phyloP scores from a whole-genome alignment of 2,329 filamentous ascomycete species.

The Xylariaceae sp. region DNA sequence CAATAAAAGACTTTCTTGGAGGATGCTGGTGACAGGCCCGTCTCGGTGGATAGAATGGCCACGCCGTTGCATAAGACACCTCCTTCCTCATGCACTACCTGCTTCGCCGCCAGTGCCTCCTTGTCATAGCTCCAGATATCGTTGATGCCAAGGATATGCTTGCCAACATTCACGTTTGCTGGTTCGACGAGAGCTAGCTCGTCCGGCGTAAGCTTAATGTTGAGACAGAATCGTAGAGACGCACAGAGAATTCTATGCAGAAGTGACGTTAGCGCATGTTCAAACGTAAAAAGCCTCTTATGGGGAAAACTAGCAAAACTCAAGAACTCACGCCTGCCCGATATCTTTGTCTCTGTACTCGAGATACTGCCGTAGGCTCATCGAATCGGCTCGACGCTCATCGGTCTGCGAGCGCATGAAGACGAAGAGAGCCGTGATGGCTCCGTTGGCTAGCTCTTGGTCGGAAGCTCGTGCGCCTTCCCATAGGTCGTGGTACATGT shows the following conservation, averaged over 20 bases:
- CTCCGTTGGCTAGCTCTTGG: not conserved
- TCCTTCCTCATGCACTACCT: not conserved
- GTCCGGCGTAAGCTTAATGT: not conserved
- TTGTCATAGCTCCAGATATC: constrained; percentile 16
- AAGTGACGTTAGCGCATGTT: not conserved
- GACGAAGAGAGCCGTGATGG: constrained; percentile 3
- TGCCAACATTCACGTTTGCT: not conserved
- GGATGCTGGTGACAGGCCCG: not conserved
- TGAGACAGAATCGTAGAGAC: constrained; percentile 2
- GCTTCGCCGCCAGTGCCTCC: not conserved
- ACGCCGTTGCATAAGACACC: constrained; percentile 5
- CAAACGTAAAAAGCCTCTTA: too few species aligned
- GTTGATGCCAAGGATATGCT: constrained; percentile 3
- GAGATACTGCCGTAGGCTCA: constrained; percentile 7
- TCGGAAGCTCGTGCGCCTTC: constrained; percentile 1
- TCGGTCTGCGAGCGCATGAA: constrained; percentile 15
- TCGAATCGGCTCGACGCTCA: not conserved
- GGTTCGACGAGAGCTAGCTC: not conserved
- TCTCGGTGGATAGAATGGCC: constrained; percentile 3
- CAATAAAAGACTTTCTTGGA: constrained; percentile 1
- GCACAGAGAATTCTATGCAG: constrained; percentile 2
- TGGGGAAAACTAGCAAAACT: too few species aligned
- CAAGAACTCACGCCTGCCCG: constrained; percentile 13
- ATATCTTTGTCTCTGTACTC: constrained; percentile 11
- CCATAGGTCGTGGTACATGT: constrained; percentile 5